A percentile compares a stretch with the other conserved stretches of the same genome.
Evolutionary conservation across 1,284 basidiomycete genomes (phyloP).

Genomic region (Anthracocystis setariae): DNA sequence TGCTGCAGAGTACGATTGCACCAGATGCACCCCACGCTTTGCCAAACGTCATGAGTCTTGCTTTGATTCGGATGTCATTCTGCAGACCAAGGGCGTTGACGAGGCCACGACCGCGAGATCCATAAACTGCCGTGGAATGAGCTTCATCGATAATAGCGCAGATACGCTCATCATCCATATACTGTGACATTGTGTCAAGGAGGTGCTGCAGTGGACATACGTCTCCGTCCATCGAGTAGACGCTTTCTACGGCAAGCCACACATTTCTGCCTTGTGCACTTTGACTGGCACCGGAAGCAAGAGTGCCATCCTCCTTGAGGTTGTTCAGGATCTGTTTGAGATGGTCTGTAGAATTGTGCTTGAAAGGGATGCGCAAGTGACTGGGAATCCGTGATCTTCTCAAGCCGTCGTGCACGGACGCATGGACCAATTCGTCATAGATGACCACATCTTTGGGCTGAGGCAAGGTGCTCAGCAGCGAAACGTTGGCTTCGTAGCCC

Average conservation of each 20-base stretch:
- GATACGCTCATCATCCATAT: slow-evolving; percentile 70
- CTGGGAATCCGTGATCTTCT: slow-evolving; percentile 74
- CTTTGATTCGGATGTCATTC: slow-evolving; percentile 25
- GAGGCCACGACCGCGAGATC: slow-evolving; percentile 57
- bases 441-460: slow-evolving; percentile 82
- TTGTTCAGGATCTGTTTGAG: slow-evolving; percentile 18
- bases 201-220: slow-evolving; percentile 80
- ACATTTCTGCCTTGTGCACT: slow-evolving; percentile 35
- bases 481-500: slow-evolving; percentile 92
- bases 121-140: slow-evolving; percentile 81
- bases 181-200: slow-evolving; percentile 73
- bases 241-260: slow-evolving; percentile 80
- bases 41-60: slow-evolving; percentile 63
- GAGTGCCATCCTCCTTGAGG: slow-evolving; percentile 6
- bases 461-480: slow-evolving; percentile 84
- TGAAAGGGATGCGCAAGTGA: slow-evolving; percentile 29
- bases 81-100: slow-evolving; percentile 44
- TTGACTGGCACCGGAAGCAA: slow-evolving; percentile 7
- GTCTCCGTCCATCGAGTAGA: slow-evolving; percentile 97
- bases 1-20: slow-evolving; percentile 80
- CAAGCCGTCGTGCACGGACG: slow-evolving; percentile 90
- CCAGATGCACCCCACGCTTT: slow-evolving; percentile 63
- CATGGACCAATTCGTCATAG: slow-evolving; percentile 90
- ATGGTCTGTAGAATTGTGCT: slow-evolving; percentile 30
- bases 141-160: slow-evolving; percentile 78